Percentiles rank a stretch among this genome's conserved stretches.
Evolutionary conservation across 768 basidiomycete species (phyloP).

Genomic region (Auriscalpium microsporum): DNA sequence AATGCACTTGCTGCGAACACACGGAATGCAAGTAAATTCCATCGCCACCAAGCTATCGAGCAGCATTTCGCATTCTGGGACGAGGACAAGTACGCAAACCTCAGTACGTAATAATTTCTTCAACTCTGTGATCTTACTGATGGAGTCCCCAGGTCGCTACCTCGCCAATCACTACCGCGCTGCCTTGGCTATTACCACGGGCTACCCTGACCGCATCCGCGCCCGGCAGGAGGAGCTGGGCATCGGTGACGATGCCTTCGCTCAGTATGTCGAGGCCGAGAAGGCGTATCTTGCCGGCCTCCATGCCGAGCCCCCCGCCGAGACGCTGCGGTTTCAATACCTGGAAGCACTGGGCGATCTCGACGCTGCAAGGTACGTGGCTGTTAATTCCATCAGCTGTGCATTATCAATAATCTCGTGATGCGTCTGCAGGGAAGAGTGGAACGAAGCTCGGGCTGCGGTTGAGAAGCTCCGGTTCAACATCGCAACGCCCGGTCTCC

Average conservation of each 20-base stretch:
- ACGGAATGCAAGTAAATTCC: conserved; percentile 17
- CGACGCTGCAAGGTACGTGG: conserved; percentile 1
- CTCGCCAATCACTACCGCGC: background rate
- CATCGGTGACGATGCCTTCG: conserved; percentile 2
- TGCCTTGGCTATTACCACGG: conserved; percentile 7
- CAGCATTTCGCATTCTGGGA: conserved; percentile 17
- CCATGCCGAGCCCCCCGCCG: conserved; percentile 7
- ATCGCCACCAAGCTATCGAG: conserved; percentile 21
- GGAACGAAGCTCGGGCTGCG: too few relatives aligned
- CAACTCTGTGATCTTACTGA: too few relatives aligned
- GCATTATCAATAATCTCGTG: too few relatives aligned
- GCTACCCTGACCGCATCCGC: conserved; percentile 2
- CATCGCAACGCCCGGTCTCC: too few relatives aligned
- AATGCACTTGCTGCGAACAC: conserved; percentile 18
- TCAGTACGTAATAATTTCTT: conserved; percentile 10
- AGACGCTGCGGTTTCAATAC: conserved; percentile 6
- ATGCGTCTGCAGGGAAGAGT: too few relatives aligned
- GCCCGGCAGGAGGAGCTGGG: background rate
- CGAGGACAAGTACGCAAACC: conserved; percentile 14
- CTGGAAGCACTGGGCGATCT: conserved; percentile 4
- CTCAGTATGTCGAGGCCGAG: conserved; percentile 10
- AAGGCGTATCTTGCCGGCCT: conserved; percentile 6
- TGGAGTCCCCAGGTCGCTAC: background rate
- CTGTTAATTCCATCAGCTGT: background rate
- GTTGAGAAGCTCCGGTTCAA: too few relatives aligned